These are phyloP conservation scores for Candida multigemmis DNA, from an alignment of 805 yeast genomes.

Conservation along the genomic window DNA sequence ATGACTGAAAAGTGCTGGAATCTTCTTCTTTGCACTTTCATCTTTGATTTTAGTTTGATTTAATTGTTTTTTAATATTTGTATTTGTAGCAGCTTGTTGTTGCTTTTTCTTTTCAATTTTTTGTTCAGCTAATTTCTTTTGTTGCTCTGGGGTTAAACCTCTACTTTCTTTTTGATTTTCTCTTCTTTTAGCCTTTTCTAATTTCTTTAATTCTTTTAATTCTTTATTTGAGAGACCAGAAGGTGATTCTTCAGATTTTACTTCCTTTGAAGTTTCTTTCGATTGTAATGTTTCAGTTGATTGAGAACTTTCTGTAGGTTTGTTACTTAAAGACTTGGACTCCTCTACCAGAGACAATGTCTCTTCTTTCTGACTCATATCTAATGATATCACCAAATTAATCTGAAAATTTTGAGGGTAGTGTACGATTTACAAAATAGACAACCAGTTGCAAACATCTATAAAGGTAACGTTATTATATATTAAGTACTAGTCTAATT, in stretches of 20 bases:
- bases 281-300: constrained; percentile 1
- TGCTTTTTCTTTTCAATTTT: constrained; percentile 33
- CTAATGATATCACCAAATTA: no score
- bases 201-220: constrained; percentile 77
- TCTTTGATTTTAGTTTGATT: constrained; percentile 41
- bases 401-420: no score
- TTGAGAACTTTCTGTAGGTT: constrained; percentile 1
- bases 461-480: no score
- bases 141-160: constrained; percentile 43
- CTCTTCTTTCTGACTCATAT: no score
- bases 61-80: constrained; percentile 46
- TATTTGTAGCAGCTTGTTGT: constrained; percentile 36
- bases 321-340: neutral
- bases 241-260: constrained; percentile 1
- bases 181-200: constrained; percentile 86
- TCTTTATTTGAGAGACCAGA: constrained; percentile 58
- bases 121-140: constrained; percentile 31
- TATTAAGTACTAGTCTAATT: no score
- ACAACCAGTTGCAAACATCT: no score
- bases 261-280: neutral
- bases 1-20: constrained; percentile 68
- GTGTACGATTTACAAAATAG: no score
- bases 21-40: constrained; percentile 27
- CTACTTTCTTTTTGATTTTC: constrained; percentile 75
- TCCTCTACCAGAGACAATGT: no score